Conservation (phyloP, 768 basidiomycete species). For the Termitomyces sp. region DNA sequence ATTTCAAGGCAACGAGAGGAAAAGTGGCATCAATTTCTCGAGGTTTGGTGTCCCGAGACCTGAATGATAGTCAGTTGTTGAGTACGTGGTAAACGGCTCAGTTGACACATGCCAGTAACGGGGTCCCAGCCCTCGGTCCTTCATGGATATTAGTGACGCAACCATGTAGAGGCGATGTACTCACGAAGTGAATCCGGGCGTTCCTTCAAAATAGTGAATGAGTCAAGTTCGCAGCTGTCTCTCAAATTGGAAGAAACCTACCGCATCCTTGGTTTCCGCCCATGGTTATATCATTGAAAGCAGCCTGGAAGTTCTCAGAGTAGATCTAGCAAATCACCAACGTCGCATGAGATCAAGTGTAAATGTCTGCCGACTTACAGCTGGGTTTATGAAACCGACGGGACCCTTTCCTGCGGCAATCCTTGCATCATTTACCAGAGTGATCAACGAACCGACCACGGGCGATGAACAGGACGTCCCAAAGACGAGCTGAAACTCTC, state of each 20-base stretch:
- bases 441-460: slow-evolving; percentile 40
- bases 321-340: slow-evolving; percentile 26
- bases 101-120: slow-evolving; percentile 25
- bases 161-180: slow-evolving; percentile 1
- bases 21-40: slow-evolving; percentile 24
- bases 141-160: background rate
- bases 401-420: slow-evolving; percentile 35
- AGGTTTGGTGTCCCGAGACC: slow-evolving; percentile 36
- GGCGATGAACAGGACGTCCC: slow-evolving; percentile 50
- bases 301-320: slow-evolving; percentile 24
- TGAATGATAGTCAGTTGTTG: slow-evolving; percentile 4
- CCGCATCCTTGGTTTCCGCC: slow-evolving; percentile 38
- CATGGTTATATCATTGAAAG: slow-evolving; percentile 36
- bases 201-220: slow-evolving; percentile 17
- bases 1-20: slow-evolving; percentile 28
- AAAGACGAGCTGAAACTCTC: slow-evolving; percentile 33
- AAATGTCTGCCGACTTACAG: slow-evolving; percentile 18
- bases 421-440: slow-evolving; percentile 50
- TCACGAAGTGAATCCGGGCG: slow-evolving; percentile 31
- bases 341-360: background rate
- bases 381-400: slow-evolving; percentile 47
- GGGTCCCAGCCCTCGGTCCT: slow-evolving; percentile 38
- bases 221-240: background rate
- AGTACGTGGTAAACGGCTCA: no score
- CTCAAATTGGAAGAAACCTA: slow-evolving; percentile 7